These are phyloP conservation scores for Corniculantispora saksenae DNA, from an alignment of 2,329 filamentous ascomycete genomes.

Conservation along the genomic window DNA sequence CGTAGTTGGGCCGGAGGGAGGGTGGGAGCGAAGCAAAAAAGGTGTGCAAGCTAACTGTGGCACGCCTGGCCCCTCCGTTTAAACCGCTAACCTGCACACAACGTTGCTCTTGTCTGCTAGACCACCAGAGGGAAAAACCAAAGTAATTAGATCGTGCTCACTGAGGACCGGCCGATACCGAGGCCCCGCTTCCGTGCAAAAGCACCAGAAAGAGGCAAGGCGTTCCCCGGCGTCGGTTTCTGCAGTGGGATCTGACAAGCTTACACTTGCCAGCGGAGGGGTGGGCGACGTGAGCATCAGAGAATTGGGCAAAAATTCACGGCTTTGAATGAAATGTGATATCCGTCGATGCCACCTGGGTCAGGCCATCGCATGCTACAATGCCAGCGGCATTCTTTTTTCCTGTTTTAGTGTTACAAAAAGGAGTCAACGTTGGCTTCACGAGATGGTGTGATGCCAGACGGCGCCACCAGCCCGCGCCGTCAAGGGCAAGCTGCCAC, in stretches of 20 bases:
- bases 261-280: background rate
- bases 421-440: background rate
- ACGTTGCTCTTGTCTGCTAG: background rate
- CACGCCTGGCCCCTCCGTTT: background rate
- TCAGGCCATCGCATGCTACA: background rate
- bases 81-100: background rate
- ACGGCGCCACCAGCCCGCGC: background rate
- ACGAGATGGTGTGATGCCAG: constrained; percentile 1
- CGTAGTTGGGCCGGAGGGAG: background rate
- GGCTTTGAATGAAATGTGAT: background rate
- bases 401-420: background rate
- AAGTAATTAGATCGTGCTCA: background rate
- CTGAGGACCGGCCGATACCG: background rate
- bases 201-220: background rate
- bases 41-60: background rate
- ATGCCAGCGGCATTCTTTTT: background rate
- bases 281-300: background rate
- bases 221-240: background rate
- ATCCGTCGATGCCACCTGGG: background rate
- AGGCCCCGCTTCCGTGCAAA: background rate
- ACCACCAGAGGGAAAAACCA: background rate
- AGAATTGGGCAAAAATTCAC: too few species aligned
- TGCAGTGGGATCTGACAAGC: background rate
- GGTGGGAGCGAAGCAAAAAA: background rate
- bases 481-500: background rate